Percentiles rank a stretch among this genome's conserved stretches.
Evolutionary conservation across 495 filamentous ascomycete genomes (phyloP).

Genomic region (Pyronema omphalodes): DNA sequence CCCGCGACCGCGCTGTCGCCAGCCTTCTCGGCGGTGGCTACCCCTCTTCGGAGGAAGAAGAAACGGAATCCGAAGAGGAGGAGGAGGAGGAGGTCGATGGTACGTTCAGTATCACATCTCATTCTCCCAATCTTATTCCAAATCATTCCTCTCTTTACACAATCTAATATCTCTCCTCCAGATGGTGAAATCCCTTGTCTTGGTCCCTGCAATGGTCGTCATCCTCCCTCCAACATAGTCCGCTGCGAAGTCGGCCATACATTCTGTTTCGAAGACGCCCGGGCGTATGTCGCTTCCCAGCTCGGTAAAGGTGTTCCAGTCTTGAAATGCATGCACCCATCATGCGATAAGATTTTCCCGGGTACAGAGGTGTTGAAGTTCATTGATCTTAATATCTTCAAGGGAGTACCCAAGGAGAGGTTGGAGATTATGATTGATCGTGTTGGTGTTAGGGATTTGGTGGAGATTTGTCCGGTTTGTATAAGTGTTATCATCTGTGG

Average conservation of each 20-base stretch:
- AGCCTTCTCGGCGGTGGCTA: too few species aligned
- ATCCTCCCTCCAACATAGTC: background rate
- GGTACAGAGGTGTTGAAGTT: slow-evolving; percentile 4
- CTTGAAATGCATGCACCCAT: slow-evolving; percentile 2
- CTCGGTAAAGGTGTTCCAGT: background rate
- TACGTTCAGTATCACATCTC: too few species aligned
- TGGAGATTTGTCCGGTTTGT: slow-evolving; percentile 7
- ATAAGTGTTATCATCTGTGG: background rate
- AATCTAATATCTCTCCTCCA: too few species aligned
- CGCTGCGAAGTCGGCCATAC: slow-evolving; percentile 3
- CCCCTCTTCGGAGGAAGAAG: background rate
- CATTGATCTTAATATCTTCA: slow-evolving; percentile 6
- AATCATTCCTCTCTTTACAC: too few species aligned
- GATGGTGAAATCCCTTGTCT: background rate
- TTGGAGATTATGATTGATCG: slow-evolving; percentile 3
- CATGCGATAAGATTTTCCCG: slow-evolving; percentile 4
- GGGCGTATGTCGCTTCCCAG: background rate
- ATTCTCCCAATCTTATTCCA: too few species aligned
- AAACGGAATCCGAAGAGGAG: background rate
- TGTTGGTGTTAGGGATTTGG: slow-evolving; percentile 3
- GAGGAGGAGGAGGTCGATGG: background rate
- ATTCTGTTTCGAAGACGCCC: slow-evolving; percentile 1
- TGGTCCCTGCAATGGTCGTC: background rate
- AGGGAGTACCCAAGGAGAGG: background rate
- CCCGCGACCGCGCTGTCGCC: too few species aligned